Evolutionary conservation across 1,284 basidiomycete species (phyloP).

Genomic region (Leccinum proliferum): DNA sequence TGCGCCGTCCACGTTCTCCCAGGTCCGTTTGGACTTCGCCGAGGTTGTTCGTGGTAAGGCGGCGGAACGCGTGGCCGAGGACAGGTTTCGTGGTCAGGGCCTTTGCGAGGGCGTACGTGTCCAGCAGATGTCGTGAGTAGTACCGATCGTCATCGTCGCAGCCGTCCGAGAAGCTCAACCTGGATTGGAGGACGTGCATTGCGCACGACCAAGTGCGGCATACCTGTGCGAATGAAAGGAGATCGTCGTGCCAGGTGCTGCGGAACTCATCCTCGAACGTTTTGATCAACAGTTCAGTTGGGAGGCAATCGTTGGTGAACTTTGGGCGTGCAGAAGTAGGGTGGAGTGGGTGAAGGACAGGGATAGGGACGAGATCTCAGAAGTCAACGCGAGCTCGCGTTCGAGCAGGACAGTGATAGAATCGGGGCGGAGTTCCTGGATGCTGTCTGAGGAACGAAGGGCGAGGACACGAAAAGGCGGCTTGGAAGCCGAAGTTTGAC

Average conservation of each 20-base stretch:
- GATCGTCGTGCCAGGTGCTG: constrained; percentile 18
- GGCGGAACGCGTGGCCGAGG: too few relatives aligned
- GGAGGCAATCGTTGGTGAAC: constrained; percentile 13
- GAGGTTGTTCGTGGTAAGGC: too few relatives aligned
- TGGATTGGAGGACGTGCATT: constrained; percentile 18
- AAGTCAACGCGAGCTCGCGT: constrained; percentile 16
- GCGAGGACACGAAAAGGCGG: constrained; percentile 10
- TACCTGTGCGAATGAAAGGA: constrained; percentile 23
- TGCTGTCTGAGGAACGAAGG: constrained; percentile 10
- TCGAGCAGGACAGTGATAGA: constrained; percentile 15
- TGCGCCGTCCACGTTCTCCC: background rate
- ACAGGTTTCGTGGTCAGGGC: too few relatives aligned
- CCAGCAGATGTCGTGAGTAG: constrained; percentile 3
- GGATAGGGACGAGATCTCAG: constrained; percentile 17
- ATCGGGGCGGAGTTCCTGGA: constrained; percentile 2
- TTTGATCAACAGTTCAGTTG: constrained; percentile 20
- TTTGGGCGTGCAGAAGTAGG: constrained; percentile 12
- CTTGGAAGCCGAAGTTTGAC: background rate
- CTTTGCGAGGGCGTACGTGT: constrained; percentile 1
- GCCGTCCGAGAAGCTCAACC: constrained; percentile 18
- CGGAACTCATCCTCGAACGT: constrained; percentile 16
- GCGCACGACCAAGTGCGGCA: constrained; percentile 22
- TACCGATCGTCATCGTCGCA: background rate
- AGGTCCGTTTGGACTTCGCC: too few relatives aligned
- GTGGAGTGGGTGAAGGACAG: constrained; percentile 24